Evolutionary conservation across 495 filamentous ascomycete genomes (phyloP), one percentile per base, ranked within the genome.

Genomic region (Niebla homalea): DNA sequence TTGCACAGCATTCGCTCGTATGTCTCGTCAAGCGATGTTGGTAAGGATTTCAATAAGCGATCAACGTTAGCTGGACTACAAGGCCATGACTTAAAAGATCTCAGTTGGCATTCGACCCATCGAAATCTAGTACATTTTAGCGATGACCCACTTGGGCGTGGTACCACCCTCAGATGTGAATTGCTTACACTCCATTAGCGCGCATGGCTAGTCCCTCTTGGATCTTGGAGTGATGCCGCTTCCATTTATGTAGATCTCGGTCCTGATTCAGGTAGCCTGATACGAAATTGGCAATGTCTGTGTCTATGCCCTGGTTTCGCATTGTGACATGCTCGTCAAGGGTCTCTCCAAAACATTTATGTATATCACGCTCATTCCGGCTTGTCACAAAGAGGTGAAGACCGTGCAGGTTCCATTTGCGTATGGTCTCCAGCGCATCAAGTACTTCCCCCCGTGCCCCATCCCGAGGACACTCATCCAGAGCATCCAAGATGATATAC

Each of bases 321-420:
- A 45, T 45, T 26, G 21, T n/a, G 23, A 45, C n/a, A 11, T 45
- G 0, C 4, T 29, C 18, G 8, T 45, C 21, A 20, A 3, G 64
- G 50, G 29, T 49, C 59, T 35, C 58, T 3, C 16, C 64, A 44
- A 69, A 46, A 2, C 56, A 58, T 54, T 62, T 40, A 10, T 61
- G 57, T 16, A 67, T 64, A 51, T 68, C 64, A 7, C 52, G 43
- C 55, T 62, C 60, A 40, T 64, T 46, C 8, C 63, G 62, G 55
- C 66, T 65, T 1, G 66, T 64, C 7, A 65, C 55, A 36, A 69
- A 46, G 19, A 69, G 51, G 46, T 67, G 65, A 5, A 65, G 47
- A 12, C 59, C 37, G 29, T 58, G 49, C 20, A 65, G 4, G 0
- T 2, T 14, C 64, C 64, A 67, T 4, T 43, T 3, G 16, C 61